Evolutionary conservation across 805 yeast genomes (phyloP), one percentile per base, ranked within the genome.

Genomic region (Candida lessepsii): DNA sequence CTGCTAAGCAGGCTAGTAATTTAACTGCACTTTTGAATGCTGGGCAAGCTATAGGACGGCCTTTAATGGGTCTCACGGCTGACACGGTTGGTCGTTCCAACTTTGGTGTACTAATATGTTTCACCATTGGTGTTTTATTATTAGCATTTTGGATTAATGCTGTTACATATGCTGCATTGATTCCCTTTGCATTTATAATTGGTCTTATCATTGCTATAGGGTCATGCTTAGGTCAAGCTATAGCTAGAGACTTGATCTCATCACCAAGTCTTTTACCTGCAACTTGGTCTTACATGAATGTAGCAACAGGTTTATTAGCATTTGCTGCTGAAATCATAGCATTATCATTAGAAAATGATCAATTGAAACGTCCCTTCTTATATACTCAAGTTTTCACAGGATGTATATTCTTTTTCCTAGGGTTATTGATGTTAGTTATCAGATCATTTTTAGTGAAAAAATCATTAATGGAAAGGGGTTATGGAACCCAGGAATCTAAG

Each of bases 321-420:
- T 54, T 80, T 17, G 67, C 71, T 1, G 64, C 78, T 3, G 86
- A 80, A 57, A 69, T 76, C 6, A 71, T 79, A 36, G 83, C 79
- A 0, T 70, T 80, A 41, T 67, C 77, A 2, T 53, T 79, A n/a
- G 34, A 38, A 18, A 14, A 31, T 8, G 10, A 3, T 3, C 3
- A 9, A 3, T 14, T 21, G 14, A 9, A 18, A 4, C 16, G 44
- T 7, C 84, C 86, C 3, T 81, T 72, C 47, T 56, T 73, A 23
- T 70, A 80, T 46, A 70, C 83, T 2, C 86, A 80, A 49, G 64
- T 79, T 1, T 80, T 78, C 52, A 71, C 78, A 85, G 84, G 3
- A 53, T 68, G 13, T 52, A 71, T 31, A 72, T 71, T 46, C 49
- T 52, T 72, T n/a, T 58, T 57, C 9, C 73, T 74, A 0, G 51